phyloP scores from a whole-genome alignment of 306 rosid species.

The Trifolium dubium region DNA sequence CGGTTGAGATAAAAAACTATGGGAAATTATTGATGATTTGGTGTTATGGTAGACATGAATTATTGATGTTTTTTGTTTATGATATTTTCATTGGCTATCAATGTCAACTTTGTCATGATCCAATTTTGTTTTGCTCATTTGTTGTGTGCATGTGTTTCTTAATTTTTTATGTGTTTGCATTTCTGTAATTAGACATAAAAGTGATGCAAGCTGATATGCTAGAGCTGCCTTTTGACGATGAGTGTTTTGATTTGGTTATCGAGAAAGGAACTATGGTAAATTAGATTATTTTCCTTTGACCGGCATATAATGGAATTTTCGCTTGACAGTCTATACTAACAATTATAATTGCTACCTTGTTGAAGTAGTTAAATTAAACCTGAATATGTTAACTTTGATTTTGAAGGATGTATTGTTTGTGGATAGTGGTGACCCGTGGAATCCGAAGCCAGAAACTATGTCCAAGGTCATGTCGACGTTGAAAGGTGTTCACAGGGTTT shows the following conservation, averaged over 20 bases:
- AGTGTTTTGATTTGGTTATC: slow-evolving; percentile 82
- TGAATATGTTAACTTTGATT: slow-evolving; percentile 38
- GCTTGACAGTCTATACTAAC: slow-evolving; percentile 29
- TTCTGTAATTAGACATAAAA: slow-evolving; percentile 70
- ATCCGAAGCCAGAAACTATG: slow-evolving; percentile 71
- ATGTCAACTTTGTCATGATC: neutral
- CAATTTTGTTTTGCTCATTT: slow-evolving; percentile 6
- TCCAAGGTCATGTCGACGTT: slow-evolving; percentile 81
- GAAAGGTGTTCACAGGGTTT: slow-evolving; percentile 80
- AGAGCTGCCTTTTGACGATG: slow-evolving; percentile 82
- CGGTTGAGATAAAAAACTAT: too few species aligned
- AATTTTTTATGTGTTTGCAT: slow-evolving; percentile 15
- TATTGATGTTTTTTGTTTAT: neutral
- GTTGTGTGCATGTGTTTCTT: neutral
- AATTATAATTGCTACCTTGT: slow-evolving; percentile 3
- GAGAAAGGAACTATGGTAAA: slow-evolving; percentile 99
- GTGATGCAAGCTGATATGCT: slow-evolving; percentile 97
- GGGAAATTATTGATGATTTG: too few species aligned
- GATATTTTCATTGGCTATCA: neutral
- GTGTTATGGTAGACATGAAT: slow-evolving; percentile 23
- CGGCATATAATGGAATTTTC: slow-evolving; percentile 33
- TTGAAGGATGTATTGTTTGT: slow-evolving; percentile 95
- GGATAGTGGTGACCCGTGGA: slow-evolving; percentile 96
- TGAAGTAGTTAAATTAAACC: slow-evolving; percentile 31
- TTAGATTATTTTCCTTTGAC: slow-evolving; percentile 37